Evolutionary conservation across 176 grass and related monocot species (phyloP).

Genomic region (Oryza coarctata): DNA sequence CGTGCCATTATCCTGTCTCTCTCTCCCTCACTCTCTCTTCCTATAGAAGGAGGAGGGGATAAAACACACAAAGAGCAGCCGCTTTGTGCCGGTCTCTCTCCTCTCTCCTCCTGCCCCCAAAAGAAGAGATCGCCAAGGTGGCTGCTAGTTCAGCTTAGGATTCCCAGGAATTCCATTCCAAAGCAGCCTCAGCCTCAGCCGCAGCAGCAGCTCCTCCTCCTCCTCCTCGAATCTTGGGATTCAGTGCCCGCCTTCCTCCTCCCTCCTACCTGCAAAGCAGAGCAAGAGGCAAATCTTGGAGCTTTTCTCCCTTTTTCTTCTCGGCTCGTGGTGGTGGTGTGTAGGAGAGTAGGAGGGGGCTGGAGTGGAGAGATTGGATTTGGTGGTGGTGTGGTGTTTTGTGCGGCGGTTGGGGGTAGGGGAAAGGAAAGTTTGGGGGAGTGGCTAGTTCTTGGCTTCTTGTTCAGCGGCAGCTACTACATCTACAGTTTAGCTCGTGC

Average conservation of each 20-base stretch:
- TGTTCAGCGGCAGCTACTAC: background rate
- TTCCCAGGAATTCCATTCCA: conserved; percentile 45
- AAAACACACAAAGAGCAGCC: conserved; percentile 1
- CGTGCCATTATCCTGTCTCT: background rate
- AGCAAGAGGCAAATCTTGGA: conserved; percentile 29
- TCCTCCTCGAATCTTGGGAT: conserved; percentile 22
- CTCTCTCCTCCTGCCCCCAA: background rate
- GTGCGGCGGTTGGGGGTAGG: conserved; percentile 36
- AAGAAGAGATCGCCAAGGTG: background rate
- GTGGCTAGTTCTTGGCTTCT: conserved; percentile 52
- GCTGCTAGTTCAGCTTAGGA: conserved; percentile 9
- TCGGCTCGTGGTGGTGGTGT: conserved; percentile 19
- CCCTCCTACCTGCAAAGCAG: background rate
- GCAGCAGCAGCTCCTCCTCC: background rate
- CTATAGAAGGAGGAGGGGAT: background rate
- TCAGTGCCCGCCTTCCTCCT: background rate
- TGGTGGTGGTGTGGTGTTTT: conserved; percentile 15
- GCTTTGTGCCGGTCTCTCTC: background rate
- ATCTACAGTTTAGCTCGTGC: background rate
- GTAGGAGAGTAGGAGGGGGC: background rate
- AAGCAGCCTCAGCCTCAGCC: too few relatives aligned
- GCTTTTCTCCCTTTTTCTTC: background rate
- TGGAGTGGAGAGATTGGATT: conserved; percentile 36
- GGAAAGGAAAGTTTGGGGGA: background rate
- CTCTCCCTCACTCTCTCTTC: background rate